A percentile compares a stretch with the other conserved stretches of the same genome.
Evolutionary conservation across 331 rosid species (phyloP).

Genomic region (Quercus phellos): DNA sequence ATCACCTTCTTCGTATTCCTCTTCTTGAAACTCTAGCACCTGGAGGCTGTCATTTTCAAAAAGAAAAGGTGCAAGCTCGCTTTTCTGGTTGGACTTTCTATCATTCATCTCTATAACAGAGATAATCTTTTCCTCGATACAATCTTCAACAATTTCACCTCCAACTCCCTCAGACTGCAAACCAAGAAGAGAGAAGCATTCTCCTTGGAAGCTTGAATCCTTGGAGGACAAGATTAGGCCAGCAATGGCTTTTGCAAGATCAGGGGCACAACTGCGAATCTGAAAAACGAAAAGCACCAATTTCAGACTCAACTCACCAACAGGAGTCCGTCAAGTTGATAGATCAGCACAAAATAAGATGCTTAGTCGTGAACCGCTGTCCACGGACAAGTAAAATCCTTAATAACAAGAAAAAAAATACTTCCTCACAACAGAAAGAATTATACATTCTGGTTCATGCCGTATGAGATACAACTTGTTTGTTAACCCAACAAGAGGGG

Average conservation of each 20-base stretch:
- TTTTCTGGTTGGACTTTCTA: constrained; percentile 44
- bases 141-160: constrained; percentile 47
- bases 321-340: neutral
- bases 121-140: constrained; percentile 55
- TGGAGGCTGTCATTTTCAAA: constrained; percentile 43
- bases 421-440: neutral
- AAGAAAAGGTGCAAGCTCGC: constrained; percentile 47
- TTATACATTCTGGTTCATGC: neutral
- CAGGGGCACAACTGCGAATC: constrained; percentile 74
- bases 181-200: constrained; percentile 81
- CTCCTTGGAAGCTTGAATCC: constrained; percentile 61
- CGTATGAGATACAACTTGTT: neutral
- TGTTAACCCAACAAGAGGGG: neutral
- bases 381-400: neutral
- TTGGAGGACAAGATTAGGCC: constrained; percentile 70
- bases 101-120: constrained; percentile 67
- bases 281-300: constrained; percentile 30
- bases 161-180: constrained; percentile 53
- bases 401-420: neutral
- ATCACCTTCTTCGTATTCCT: constrained; percentile 30
- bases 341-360: constrained; percentile 7
- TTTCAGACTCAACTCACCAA: neutral
- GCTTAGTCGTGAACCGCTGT: neutral
- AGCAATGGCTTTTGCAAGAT: constrained; percentile 77
- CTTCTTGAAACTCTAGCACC: constrained; percentile 37